Conservation (phyloP, 352 stramenopile genomes). For the Pythium myriotylum region DNA sequence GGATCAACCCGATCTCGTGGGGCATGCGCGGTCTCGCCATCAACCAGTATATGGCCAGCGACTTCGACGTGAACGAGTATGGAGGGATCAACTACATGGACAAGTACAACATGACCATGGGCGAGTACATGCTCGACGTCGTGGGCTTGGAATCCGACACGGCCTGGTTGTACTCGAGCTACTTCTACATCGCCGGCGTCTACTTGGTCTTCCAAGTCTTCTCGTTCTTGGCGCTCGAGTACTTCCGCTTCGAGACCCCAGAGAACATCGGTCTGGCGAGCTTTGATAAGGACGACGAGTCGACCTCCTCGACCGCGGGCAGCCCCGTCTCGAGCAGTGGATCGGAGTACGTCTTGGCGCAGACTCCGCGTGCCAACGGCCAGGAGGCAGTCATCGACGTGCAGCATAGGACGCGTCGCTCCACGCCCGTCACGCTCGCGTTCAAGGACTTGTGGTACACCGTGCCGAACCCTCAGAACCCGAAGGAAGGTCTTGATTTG, state of each 20-base stretch:
- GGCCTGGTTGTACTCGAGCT: constrained; percentile 17
- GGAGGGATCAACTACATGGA: constrained; percentile 26
- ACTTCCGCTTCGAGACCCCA: constrained; percentile 21
- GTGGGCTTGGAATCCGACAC: constrained; percentile 19
- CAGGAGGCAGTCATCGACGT: no score
- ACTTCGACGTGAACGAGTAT: constrained; percentile 15
- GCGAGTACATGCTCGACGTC: constrained; percentile 17
- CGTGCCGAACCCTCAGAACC: no score
- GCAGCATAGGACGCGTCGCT: no score
- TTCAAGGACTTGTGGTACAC: no score
- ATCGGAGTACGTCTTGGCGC: neutral
- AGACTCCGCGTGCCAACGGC: constrained; percentile 2
- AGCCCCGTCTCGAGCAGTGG: neutral
- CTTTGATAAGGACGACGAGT: neutral
- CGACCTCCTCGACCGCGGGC: no score
- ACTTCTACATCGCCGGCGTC: constrained; percentile 17
- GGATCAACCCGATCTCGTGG: constrained; percentile 42
- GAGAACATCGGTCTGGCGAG: constrained; percentile 2
- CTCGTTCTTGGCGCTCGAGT: constrained; percentile 28
- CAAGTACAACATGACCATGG: constrained; percentile 14
- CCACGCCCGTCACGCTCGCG: no score
- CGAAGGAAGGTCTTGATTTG: no score
- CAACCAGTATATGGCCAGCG: constrained; percentile 25
- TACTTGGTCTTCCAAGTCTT: constrained; percentile 30
- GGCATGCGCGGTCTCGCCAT: constrained; percentile 22